Conservation (phyloP, 2,329 filamentous ascomycete species). For the Rhytidhysteron rufulum region DNA sequence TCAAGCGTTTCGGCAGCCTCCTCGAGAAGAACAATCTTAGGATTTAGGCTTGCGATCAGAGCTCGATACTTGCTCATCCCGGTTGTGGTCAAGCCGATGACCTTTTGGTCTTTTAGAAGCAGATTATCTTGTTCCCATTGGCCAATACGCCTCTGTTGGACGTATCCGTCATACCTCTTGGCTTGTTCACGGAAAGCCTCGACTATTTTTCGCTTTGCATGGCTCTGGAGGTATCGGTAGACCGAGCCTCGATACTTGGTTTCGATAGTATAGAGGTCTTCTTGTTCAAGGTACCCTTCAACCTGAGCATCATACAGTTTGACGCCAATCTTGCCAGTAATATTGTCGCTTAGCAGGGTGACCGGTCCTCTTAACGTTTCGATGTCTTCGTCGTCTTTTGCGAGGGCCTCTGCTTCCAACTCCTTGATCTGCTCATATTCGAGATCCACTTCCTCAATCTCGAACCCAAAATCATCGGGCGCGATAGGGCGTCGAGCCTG, state of each 20-base stretch:
- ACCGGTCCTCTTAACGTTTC: slow-evolving; percentile 34
- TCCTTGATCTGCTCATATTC: slow-evolving; percentile 60
- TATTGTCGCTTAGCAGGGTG: slow-evolving; percentile 37
- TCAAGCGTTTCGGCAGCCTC: slow-evolving; percentile 76
- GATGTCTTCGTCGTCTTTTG: slow-evolving; percentile 51
- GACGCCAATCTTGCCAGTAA: slow-evolving; percentile 26
- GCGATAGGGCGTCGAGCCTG: slow-evolving; percentile 43
- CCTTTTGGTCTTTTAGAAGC: slow-evolving; percentile 57
- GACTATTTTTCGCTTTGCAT: slow-evolving; percentile 48
- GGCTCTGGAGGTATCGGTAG: slow-evolving; percentile 61
- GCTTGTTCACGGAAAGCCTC: slow-evolving; percentile 49
- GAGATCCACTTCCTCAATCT: slow-evolving; percentile 58
- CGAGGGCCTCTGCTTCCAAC: slow-evolving; percentile 54
- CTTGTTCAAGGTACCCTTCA: slow-evolving; percentile 31
- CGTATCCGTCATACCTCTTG: slow-evolving; percentile 47
- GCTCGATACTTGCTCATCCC: slow-evolving; percentile 76
- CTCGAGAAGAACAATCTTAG: slow-evolving; percentile 69
- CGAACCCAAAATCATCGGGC: slow-evolving; percentile 49
- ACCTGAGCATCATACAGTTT: slow-evolving; percentile 23
- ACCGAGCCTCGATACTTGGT: slow-evolving; percentile 56
- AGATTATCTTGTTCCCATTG: slow-evolving; percentile 58
- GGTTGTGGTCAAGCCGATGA: slow-evolving; percentile 72
- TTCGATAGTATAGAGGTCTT: slow-evolving; percentile 61
- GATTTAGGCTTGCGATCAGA: slow-evolving; percentile 62
- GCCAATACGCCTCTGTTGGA: slow-evolving; percentile 53